A percentile compares a stretch with the other conserved stretches of the same genome.
Conservation (phyloP, 768 basidiomycete genomes). For the Pilatotrama ljubarskyi region DNA sequence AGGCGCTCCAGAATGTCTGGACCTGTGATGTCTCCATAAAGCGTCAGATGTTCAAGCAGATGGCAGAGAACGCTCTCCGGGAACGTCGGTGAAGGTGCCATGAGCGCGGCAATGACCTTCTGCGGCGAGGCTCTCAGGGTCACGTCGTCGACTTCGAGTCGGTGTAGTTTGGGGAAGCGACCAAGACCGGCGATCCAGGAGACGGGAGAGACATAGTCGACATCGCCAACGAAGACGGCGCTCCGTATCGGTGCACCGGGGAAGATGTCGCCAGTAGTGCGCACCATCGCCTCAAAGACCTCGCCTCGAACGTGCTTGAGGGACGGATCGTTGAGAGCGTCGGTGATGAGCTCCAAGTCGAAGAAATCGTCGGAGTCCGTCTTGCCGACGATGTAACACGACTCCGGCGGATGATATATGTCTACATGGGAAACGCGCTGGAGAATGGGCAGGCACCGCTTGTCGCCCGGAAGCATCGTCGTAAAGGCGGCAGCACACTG, state of each 20-base stretch:
- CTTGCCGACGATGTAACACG: not conserved
- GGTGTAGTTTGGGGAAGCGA: not conserved
- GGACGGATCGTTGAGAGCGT: not conserved
- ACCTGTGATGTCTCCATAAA: not conserved
- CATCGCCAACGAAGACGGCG: not conserved
- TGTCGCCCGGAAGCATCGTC: not conserved
- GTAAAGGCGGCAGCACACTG: not conserved
- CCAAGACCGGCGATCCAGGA: not conserved
- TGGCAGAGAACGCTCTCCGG: not conserved
- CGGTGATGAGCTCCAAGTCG: not conserved
- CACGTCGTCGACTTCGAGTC: not conserved
- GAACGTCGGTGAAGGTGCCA: not conserved
- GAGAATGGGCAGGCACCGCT: not conserved
- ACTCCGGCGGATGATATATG: not conserved
- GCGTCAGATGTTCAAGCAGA: not conserved
- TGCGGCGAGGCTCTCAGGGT: not conserved
- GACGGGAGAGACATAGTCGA: not conserved
- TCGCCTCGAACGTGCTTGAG: not conserved
- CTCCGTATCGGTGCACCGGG: not conserved
- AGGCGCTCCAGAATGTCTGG: not conserved
- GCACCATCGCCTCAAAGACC: slow-evolving; percentile 2
- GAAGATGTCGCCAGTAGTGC: not conserved
- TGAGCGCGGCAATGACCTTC: not conserved
- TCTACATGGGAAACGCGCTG: not conserved
- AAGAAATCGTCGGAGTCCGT: not conserved